These are phyloP conservation scores for Arthroderma sp. DNA, from an alignment of 2,329 filamentous ascomycete species.

Conservation along the genomic window DNA sequence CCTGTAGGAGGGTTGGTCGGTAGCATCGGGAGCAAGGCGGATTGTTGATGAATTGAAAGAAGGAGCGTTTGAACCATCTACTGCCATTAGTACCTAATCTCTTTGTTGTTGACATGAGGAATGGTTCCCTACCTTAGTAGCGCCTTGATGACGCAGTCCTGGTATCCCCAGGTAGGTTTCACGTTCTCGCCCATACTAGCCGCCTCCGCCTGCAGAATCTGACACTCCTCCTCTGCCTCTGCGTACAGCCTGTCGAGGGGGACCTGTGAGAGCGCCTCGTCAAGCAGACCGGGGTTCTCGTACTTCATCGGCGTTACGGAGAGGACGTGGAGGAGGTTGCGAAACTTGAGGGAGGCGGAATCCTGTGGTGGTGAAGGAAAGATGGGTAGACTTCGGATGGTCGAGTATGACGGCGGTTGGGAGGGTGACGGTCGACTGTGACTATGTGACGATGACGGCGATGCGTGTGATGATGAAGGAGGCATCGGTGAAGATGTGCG, in stretches of 20 bases:
- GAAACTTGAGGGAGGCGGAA: slow-evolving; percentile 58
- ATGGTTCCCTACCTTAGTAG: slow-evolving; percentile 56
- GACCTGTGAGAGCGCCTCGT: slow-evolving; percentile 78
- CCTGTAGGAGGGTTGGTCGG: slow-evolving; percentile 69
- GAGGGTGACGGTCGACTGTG: slow-evolving; percentile 28
- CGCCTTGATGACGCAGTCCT: slow-evolving; percentile 87
- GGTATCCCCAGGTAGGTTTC: slow-evolving; percentile 87
- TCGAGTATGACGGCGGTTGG: slow-evolving; percentile 50
- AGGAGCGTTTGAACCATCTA: slow-evolving; percentile 85
- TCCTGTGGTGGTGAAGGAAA: slow-evolving; percentile 67
- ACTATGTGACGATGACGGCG: slow-evolving; percentile 16
- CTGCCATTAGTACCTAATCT: slow-evolving; percentile 8
- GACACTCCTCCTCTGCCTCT: slow-evolving; percentile 85
- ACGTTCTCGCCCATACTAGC: slow-evolving; percentile 70
- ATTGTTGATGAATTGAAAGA: slow-evolving; percentile 96
- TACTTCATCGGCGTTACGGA: slow-evolving; percentile 85
- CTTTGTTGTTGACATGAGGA: slow-evolving; percentile 13
- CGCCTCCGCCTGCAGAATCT: slow-evolving; percentile 76
- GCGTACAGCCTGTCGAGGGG: slow-evolving; percentile 84
- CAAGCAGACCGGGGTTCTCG: slow-evolving; percentile 87
- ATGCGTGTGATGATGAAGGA: slow-evolving; percentile 9
- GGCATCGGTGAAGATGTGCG: slow-evolving; percentile 39
- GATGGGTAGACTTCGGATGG: slow-evolving; percentile 52
- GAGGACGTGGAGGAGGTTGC: slow-evolving; percentile 70
- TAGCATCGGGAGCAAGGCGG: slow-evolving; percentile 71